Evolutionary conservation across 352 stramenopile genomes (phyloP), one percentile per base, ranked within the genome.

Genomic region (Phytophthora pistaciae): DNA sequence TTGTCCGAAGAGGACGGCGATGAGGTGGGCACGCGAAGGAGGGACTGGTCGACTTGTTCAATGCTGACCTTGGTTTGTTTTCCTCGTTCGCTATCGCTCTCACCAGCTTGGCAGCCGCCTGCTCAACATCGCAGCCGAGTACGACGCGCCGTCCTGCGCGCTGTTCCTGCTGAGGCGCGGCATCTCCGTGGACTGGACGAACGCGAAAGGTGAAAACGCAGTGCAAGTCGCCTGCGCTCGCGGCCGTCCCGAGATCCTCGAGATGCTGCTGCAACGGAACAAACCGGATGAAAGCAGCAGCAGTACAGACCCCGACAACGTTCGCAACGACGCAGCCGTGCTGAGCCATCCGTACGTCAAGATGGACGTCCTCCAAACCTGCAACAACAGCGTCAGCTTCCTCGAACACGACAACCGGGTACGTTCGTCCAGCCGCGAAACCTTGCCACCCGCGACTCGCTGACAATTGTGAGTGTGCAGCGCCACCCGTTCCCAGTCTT

Each of bases 361-460:
- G 48, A 74, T 77, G 44, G 60, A 65, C 20, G 70, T 77, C 0
- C 56, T 77, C 23, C 64, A 58, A 3, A 56, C 54, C 18, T 72
- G 54, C 14, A 52, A 65, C 23, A 64, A 38, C 27, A 66, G 40
- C n/a, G 52, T 74, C 49, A 70, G 60, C 56, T 69, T 77, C 14
- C 48, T 77, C 18, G 33, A 23, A 3, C 11, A 40, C 20, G 53
- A 46, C 5, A 56, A 66, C 44, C 25, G 5, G 48, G 70, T 75
- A 60, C 33, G 61, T n/a, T n/a, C n/a, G n/a, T n/a, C n/a, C n/a
- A n/a, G n/a, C n/a, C n/a, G n/a, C n/a, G n/a, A n/a, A n/a, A n/a
- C n/a, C n/a, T n/a, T n/a, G n/a, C n/a, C n/a, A n/a, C n/a, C n/a
- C n/a, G n/a, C n/a, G n/a, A n/a, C n/a, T n/a, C 40, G 16, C 40